phyloP scores from a whole-genome alignment of 169 alveolate species.

The Theileria annulata region DNA sequence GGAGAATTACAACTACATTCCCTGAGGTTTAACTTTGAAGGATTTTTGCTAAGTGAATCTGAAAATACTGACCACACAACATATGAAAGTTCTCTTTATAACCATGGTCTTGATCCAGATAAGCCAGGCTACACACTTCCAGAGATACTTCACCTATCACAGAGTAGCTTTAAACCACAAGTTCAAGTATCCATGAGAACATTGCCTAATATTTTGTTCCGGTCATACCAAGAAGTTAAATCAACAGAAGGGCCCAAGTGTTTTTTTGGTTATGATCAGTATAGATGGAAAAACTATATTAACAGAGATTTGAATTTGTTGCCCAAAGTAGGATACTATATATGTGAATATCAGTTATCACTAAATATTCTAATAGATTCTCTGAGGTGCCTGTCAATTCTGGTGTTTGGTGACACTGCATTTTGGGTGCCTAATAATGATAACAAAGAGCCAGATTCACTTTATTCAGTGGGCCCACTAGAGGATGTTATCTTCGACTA shows the following conservation, averaged over 20 bases:
- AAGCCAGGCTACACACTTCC: conserved; percentile 78
- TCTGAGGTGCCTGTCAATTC: conserved; percentile 33
- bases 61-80: conserved; percentile 32
- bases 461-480: conserved; percentile 21
- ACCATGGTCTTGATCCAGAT: conserved; percentile 73
- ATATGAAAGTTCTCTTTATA: conserved; percentile 67
- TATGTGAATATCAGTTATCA: not conserved
- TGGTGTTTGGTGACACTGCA: conserved; percentile 39
- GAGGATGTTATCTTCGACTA: conserved; percentile 44
- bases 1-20: conserved; percentile 65
- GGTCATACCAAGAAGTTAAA: conserved; percentile 4
- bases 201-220: conserved; percentile 30
- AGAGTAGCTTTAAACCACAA: conserved; percentile 73
- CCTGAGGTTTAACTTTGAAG: conserved; percentile 72
- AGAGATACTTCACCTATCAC: conserved; percentile 69
- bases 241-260: not conserved
- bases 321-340: conserved; percentile 32
- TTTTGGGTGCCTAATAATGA: not conserved
- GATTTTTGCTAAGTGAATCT: conserved; percentile 45
- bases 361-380: conserved; percentile 24
- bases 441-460: not conserved
- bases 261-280: conserved; percentile 35
- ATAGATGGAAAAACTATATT: conserved; percentile 59
- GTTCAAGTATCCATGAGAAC: conserved; percentile 67
- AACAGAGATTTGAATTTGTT: conserved; percentile 49